Percentiles rank a stretch among this genome's conserved stretches.
Conservation (phyloP, 1,139 yeast genomes). For the Taphrina deformans region DNA sequence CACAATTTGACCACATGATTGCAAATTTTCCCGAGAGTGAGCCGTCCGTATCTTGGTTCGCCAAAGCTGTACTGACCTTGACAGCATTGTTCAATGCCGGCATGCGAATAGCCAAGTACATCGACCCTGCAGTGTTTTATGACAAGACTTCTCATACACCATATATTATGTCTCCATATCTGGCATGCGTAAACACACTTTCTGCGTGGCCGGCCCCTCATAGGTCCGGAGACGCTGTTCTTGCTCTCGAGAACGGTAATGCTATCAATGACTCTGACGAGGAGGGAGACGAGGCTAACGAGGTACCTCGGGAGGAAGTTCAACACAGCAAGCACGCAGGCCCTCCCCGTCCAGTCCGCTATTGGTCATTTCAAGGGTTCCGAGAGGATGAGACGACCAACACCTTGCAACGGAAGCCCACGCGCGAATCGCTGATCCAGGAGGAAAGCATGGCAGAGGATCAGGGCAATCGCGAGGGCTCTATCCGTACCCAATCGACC, state of each 20-base stretch:
- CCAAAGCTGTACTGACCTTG: background rate
- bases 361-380: conserved; percentile 36
- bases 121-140: conserved; percentile 36
- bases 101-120: conserved; percentile 36
- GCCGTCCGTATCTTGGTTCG: background rate
- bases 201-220: conserved; percentile 37
- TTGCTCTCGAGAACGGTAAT: conserved; percentile 25
- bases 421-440: background rate
- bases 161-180: conserved; percentile 36
- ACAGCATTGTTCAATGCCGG: conserved; percentile 35
- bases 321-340: conserved; percentile 11
- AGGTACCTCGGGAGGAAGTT: conserved; percentile 21
- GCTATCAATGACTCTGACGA: conserved; percentile 25
- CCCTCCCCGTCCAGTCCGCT: conserved; percentile 22
- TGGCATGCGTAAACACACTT: conserved; percentile 36
- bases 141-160: conserved; percentile 32
- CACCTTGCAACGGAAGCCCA: conserved; percentile 8
- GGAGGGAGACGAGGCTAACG: conserved; percentile 21
- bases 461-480: background rate
- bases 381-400: conserved; percentile 24
- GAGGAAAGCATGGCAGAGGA: background rate
- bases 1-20: conserved; percentile 37
- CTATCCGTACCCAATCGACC: conserved; percentile 16
- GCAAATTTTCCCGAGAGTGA: conserved; percentile 34
- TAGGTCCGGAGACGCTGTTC: conserved; percentile 34